phyloP scores from a whole-genome alignment of 345 rosid genomes.

The Garcia nutans region DNA sequence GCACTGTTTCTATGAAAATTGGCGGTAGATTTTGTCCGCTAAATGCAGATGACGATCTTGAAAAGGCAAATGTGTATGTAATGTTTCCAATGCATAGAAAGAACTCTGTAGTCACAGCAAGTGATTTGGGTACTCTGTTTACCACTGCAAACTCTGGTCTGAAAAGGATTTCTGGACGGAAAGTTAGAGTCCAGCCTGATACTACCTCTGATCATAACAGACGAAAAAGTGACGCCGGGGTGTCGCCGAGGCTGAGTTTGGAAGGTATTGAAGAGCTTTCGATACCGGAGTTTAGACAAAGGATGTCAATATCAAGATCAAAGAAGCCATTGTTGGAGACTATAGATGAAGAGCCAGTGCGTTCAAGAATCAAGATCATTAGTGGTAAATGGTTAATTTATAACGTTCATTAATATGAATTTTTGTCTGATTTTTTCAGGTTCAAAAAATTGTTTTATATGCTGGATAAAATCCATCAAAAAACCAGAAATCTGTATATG shows the following conservation, averaged over 20 bases:
- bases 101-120: slow-evolving; percentile 13
- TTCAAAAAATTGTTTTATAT: neutral
- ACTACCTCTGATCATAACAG: neutral
- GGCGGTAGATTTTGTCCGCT: slow-evolving; percentile 18
- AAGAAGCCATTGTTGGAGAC: slow-evolving; percentile 28
- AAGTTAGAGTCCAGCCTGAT: slow-evolving; percentile 1
- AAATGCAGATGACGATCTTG: slow-evolving; percentile 18
- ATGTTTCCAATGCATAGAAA: slow-evolving; percentile 23
- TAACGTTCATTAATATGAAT: too few species aligned
- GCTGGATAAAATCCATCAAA: neutral
- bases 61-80: slow-evolving; percentile 14
- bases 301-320: slow-evolving; percentile 26
- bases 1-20: slow-evolving; percentile 6
- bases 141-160: neutral
- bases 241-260: slow-evolving; percentile 17
- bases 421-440: neutral
- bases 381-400: too few species aligned
- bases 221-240: neutral
- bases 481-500: neutral
- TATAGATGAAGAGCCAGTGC: slow-evolving; percentile 16
- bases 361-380: neutral
- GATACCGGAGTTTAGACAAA: slow-evolving; percentile 15
- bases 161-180: slow-evolving; percentile 3
- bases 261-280: slow-evolving; percentile 25
- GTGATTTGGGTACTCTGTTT: slow-evolving; percentile 7